phyloP scores from a whole-genome alignment of 805 yeast species.

The Scheffersomyces coipomensis region DNA sequence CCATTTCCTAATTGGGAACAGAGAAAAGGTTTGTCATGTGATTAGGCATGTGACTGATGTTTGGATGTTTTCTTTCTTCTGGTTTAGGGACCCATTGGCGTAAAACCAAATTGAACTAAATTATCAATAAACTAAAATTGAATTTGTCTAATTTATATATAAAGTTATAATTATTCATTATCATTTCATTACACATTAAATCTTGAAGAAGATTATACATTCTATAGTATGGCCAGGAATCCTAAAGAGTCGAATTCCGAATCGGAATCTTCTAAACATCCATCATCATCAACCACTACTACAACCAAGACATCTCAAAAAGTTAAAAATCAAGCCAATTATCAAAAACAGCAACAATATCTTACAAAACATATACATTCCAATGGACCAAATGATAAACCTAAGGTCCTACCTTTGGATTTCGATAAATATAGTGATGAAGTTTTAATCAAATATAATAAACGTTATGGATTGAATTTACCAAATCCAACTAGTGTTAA shows the following conservation, averaged over 20 bases:
- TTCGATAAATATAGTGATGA: constrained; percentile 62
- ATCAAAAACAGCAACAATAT: constrained; percentile 68
- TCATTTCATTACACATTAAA: no score
- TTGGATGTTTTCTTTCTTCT: no score
- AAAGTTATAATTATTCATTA: no score
- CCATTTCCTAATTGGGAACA: no score
- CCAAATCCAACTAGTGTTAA: constrained; percentile 64
- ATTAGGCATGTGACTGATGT: no score
- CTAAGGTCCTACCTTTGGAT: constrained; percentile 59
- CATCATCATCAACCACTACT: constrained; percentile 3
- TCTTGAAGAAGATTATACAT: no score
- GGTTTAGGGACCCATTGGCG: no score
- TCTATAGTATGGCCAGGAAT: not conserved
- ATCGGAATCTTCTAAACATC: constrained; percentile 27
- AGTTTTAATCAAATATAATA: constrained; percentile 69
- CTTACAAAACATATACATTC: constrained; percentile 68
- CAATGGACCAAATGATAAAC: constrained; percentile 65
- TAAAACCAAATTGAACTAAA: no score
- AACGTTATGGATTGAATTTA: constrained; percentile 52
- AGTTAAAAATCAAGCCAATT: constrained; percentile 57
- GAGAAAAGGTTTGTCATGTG: no score
- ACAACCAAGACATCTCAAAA: constrained; percentile 21
- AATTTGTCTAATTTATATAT: no score
- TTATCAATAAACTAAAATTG: no score
- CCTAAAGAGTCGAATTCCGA: constrained; percentile 37